Evolutionary conservation across 495 filamentous ascomycete genomes (phyloP), one percentile per base, ranked within the genome.

Genomic region (Tuber brumale): DNA sequence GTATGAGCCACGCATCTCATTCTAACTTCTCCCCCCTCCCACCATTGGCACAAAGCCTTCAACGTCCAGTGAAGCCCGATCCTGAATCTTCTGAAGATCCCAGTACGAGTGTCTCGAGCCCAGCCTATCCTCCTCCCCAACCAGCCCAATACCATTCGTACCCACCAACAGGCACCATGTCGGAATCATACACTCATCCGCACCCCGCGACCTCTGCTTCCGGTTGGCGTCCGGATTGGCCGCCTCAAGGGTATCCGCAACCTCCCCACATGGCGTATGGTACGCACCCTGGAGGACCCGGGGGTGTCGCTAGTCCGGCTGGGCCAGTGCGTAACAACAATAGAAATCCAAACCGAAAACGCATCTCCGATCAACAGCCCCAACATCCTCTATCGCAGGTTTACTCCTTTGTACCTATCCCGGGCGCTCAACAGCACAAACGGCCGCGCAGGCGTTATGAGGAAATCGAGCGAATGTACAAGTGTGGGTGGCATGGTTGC

Each of bases 391-490:
- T 85, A 46, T 87, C 85, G 39, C 87, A 96, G 91, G 95, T 99
- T 70, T 99, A 98, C 84, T 97, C 94, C 3, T 99, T 99, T 83
- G 95, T 99, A 70, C 95, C 95, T 1, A 99, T 99, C 83, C 95
- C 95, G 19, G 95, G 95, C 72, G 93, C 95, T 43, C 94, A 97
- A 82, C 95, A 99, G 84, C 94, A 98, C 85, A 99, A 99, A 87
- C 90, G 95, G 70, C 95, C 95, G 35, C 90, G 95, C 79, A 89
- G 95, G 78, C 90, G 95, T 45, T 99, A 97, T 81, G 95, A 99
- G 86, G 95, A 99, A 84, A 99, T 99, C 82, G 95, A 99, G 87
- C 91, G 95, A 76, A 99, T 99, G 95, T 99, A 99, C 86, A 97
- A 97, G 85, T 99, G 95, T 85, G 95, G 95, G 16, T 97, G 94